Conservation (phyloP, 1,139 yeast species). For the Yamadazyma dendronema region DNA sequence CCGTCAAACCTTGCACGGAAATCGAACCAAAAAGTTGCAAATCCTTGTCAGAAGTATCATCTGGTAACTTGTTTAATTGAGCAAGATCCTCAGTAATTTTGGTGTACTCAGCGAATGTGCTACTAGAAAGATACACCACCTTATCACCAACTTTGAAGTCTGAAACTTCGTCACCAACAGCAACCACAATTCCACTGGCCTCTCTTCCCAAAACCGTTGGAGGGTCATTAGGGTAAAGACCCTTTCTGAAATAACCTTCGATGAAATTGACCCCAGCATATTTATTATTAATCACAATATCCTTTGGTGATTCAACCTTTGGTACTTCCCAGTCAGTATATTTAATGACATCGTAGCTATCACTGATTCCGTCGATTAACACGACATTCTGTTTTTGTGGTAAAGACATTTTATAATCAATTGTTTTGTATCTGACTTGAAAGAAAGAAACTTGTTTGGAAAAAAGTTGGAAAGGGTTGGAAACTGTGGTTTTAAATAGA, state of each 20-base stretch:
- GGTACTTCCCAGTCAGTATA: slow-evolving; percentile 62
- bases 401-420: slow-evolving; percentile 28
- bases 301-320: slow-evolving; percentile 43
- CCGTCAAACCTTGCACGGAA: slow-evolving; percentile 75
- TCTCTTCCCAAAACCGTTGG: slow-evolving; percentile 82
- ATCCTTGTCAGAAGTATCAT: slow-evolving; percentile 35
- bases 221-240: slow-evolving; percentile 57
- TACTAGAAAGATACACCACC: slow-evolving; percentile 53
- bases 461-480: too few relatives aligned
- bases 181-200: slow-evolving; percentile 73
- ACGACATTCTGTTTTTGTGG: slow-evolving; percentile 63
- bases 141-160: slow-evolving; percentile 67
- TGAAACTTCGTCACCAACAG: slow-evolving; percentile 60
- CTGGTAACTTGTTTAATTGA: slow-evolving; percentile 49
- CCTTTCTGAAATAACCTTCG: slow-evolving; percentile 78
- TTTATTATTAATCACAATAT: slow-evolving; percentile 66
- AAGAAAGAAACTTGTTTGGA: too few relatives aligned
- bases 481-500: too few relatives aligned
- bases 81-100: slow-evolving; percentile 35
- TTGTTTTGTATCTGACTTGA: too few relatives aligned
- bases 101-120: slow-evolving; percentile 72
- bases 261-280: slow-evolving; percentile 82
- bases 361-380: slow-evolving; percentile 55
- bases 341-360: slow-evolving; percentile 31
- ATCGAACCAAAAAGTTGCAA: slow-evolving; percentile 58